Conservation (phyloP, 2,329 filamentous ascomycete genomes). For the Tolypocladium amazonense region DNA sequence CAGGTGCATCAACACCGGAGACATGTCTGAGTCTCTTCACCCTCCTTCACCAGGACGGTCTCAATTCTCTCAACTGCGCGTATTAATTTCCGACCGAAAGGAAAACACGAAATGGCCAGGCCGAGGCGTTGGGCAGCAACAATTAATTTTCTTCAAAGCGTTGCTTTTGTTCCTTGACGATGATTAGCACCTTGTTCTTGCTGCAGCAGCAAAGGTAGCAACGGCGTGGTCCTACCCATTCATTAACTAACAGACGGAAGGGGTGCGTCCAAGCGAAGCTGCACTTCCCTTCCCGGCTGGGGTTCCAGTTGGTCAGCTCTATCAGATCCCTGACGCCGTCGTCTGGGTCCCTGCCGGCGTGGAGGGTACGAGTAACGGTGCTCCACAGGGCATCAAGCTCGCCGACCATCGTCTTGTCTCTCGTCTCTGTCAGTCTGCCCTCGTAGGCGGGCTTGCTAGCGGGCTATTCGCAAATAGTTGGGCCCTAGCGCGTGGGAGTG, state of each 20-base stretch:
- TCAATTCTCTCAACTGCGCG: not conserved
- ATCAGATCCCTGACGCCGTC: constrained; percentile 10
- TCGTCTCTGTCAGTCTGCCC: not conserved
- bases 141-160: not conserved
- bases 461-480: too few relatives aligned
- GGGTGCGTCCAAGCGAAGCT: constrained; percentile 26
- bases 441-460: not conserved
- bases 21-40: not conserved
- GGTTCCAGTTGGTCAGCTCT: constrained; percentile 34
- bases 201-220: not conserved
- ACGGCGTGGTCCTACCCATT: not conserved
- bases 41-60: not conserved
- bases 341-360: not conserved
- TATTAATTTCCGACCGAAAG: not conserved
- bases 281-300: constrained; percentile 24
- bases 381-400: not conserved
- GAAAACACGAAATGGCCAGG: constrained; percentile 14
- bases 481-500: not conserved
- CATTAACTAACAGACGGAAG: not conserved
- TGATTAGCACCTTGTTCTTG: not conserved
- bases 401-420: not conserved
- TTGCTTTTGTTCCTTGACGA: not conserved
- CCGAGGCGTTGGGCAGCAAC: constrained; percentile 22
- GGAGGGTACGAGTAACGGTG: not conserved
- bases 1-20: not conserved